Evolutionary conservation across 2,329 filamentous ascomycete genomes (phyloP), one percentile per base, ranked within the genome.

Genomic region (Colletotrichum eleusines): DNA sequence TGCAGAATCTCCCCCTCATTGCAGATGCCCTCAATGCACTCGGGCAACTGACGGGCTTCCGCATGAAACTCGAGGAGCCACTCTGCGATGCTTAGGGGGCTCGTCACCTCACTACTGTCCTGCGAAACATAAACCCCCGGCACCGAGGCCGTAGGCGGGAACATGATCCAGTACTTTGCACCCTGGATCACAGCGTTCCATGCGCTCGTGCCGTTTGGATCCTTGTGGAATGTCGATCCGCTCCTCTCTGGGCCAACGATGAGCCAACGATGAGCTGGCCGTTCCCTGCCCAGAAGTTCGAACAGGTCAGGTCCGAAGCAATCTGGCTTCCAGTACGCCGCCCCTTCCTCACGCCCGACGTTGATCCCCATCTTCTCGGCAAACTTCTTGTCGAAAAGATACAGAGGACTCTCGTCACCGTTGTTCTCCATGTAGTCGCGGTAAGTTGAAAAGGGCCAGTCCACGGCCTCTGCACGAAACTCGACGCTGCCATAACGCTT

Each of bases 131-230:
- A 97, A 46, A 98, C 95, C 4, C 95, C 95, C 0, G 95, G 95
- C 8, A 96, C 94, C 4, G 90, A 86, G 0, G 90, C 88, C 0
- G 89, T 89, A 0, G 93, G 92, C 0, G 94, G 94, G 77, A 98
- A 98, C 94, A 98, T 97, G 80, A 98, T 95, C 95, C 96, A 98
- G 84, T 98, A 98, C 78, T 98, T 98, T 42, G 91, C 89, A 6
- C 95, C 96, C 70, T 92, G 90, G 35, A 98, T 85, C 18, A 98
- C 94, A 0, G 95, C 95, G 78, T 98, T 98, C 96, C 95, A 98
- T 0, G 96, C 95, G 76, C 90, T 92, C 23, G 89, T 91, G 23
- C 82, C 91, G 75, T 91, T 92, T 28, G 90, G 89, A 72, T 92
- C 90, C 78, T 98, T 98, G 84, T 98, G 95, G 78, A 98, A 98